Evolutionary conservation across 768 basidiomycete genomes (phyloP).

Genomic region (Boletellus sp.): DNA sequence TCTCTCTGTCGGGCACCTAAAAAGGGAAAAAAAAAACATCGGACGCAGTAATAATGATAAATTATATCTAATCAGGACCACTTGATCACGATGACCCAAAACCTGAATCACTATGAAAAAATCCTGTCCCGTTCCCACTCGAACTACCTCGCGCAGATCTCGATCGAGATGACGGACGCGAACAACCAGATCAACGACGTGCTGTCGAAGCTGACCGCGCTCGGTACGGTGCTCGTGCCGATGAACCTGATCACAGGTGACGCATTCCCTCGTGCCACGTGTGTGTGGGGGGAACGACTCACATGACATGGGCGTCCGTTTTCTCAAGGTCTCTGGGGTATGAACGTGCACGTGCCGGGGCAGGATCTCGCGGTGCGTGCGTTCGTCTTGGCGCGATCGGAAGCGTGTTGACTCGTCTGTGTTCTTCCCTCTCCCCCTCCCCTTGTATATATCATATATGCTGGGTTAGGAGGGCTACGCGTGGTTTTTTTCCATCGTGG

Average conservation of each 20-base stretch:
- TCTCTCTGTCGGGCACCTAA: not conserved
- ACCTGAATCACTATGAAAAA: slow-evolving; percentile 99
- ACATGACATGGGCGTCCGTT: not conserved
- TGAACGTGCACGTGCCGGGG: slow-evolving; percentile 98
- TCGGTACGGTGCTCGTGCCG: slow-evolving; percentile 95
- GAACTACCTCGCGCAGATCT: slow-evolving; percentile 98
- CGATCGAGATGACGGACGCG: slow-evolving; percentile 99
- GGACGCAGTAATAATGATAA: not conserved
- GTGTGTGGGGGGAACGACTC: not conserved
- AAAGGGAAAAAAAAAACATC: not conserved
- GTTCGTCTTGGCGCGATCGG: too few relatives aligned
- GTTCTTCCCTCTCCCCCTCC: too few relatives aligned
- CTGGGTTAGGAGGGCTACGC: slow-evolving; percentile 44
- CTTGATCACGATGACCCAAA: slow-evolving; percentile 99
- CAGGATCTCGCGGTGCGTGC: slow-evolving; percentile 51
- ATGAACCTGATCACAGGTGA: slow-evolving; percentile 94
- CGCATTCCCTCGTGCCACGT: slow-evolving; percentile 8
- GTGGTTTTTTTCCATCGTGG: slow-evolving; percentile 92
- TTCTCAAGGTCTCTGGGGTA: slow-evolving; percentile 96
- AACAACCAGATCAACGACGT: slow-evolving; percentile 99
- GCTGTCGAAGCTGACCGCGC: slow-evolving; percentile 91
- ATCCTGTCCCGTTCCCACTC: slow-evolving; percentile 98
- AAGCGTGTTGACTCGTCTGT: too few relatives aligned
- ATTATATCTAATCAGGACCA: slow-evolving; percentile 88
- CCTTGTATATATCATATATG: too few relatives aligned